Conservation (phyloP, 2,329 filamentous ascomycete species). For the Nigrograna mackinnonii region DNA sequence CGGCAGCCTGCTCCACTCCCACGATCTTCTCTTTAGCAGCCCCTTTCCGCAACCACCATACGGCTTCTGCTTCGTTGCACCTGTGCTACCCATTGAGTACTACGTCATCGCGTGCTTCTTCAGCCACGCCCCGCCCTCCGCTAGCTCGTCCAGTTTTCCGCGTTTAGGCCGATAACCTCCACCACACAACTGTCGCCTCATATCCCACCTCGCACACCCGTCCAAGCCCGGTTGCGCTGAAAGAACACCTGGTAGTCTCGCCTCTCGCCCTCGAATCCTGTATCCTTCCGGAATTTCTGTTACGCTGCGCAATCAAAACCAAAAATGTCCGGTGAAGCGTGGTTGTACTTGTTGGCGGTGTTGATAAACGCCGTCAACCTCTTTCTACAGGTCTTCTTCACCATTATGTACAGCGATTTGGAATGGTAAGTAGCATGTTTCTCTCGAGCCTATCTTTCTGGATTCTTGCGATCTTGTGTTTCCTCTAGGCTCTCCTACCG, state of each 20-base stretch:
- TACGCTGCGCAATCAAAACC: conserved; percentile 24
- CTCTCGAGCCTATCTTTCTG: no score
- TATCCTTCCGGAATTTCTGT: conserved; percentile 14
- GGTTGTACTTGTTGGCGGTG: conserved; percentile 96
- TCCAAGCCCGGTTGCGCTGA: background rate
- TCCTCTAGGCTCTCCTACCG: background rate
- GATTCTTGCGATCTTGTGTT: background rate
- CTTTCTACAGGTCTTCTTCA: conserved; percentile 99
- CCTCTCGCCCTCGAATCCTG: conserved; percentile 13
- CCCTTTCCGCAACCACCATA: conserved; percentile 1
- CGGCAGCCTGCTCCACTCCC: conserved; percentile 23
- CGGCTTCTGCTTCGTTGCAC: conserved; percentile 3
- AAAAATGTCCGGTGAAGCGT: conserved; percentile 95
- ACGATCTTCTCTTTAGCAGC: conserved; percentile 6
- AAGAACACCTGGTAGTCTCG: background rate
- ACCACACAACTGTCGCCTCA: conserved; percentile 36
- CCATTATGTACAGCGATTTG: conserved; percentile 99
- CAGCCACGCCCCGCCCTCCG: conserved; percentile 27
- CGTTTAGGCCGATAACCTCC: conserved; percentile 32
- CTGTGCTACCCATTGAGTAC: conserved; percentile 9
- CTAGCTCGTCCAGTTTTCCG: conserved; percentile 34
- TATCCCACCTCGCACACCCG: conserved; percentile 18
- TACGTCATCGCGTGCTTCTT: conserved; percentile 24
- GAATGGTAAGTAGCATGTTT: conserved; percentile 96
- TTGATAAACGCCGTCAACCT: conserved; percentile 99